phyloP scores from a whole-genome alignment of 768 basidiomycete species.

The Dacryopinax spathularia region DNA sequence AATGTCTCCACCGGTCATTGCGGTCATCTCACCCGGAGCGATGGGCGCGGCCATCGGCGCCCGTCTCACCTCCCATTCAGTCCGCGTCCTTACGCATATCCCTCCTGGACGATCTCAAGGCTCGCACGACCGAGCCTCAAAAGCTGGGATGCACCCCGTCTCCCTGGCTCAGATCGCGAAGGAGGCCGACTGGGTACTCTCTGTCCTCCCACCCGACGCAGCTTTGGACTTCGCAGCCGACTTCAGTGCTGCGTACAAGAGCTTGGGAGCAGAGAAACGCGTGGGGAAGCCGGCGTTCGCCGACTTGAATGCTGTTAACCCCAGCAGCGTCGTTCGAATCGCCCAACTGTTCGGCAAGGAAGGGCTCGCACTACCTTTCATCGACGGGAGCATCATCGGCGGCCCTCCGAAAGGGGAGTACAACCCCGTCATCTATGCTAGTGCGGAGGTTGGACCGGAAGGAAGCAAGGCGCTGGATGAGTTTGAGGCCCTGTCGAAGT shows the following conservation, averaged over 20 bases:
- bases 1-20: constrained; percentile 23
- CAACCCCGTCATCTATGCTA: constrained; percentile 44
- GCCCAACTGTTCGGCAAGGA: constrained; percentile 29
- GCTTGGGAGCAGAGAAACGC: constrained; percentile 25
- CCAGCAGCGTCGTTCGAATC: constrained; percentile 36
- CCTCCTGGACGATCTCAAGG: constrained; percentile 36
- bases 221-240: constrained; percentile 13
- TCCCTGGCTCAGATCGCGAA: constrained; percentile 26
- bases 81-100: constrained; percentile 41
- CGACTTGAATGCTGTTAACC: constrained; percentile 47
- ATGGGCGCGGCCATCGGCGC: constrained; percentile 48
- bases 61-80: constrained; percentile 34
- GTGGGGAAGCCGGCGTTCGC: constrained; percentile 32
- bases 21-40: constrained; percentile 40
- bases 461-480: constrained; percentile 24
- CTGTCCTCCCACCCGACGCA: constrained; percentile 41
- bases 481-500: constrained; percentile 30
- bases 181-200: constrained; percentile 35
- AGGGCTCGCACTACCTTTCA: constrained; percentile 28
- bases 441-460: constrained; percentile 22
- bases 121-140: constrained; percentile 35
- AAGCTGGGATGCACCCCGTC: constrained; percentile 37
- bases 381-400: constrained; percentile 47
- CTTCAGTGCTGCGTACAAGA: constrained; percentile 2
- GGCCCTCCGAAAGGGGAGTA: constrained; percentile 34